Evolutionary conservation across 441 rosid genomes (phyloP), one percentile per base, ranked within the genome.

Genomic region (Viola pubescens): DNA sequence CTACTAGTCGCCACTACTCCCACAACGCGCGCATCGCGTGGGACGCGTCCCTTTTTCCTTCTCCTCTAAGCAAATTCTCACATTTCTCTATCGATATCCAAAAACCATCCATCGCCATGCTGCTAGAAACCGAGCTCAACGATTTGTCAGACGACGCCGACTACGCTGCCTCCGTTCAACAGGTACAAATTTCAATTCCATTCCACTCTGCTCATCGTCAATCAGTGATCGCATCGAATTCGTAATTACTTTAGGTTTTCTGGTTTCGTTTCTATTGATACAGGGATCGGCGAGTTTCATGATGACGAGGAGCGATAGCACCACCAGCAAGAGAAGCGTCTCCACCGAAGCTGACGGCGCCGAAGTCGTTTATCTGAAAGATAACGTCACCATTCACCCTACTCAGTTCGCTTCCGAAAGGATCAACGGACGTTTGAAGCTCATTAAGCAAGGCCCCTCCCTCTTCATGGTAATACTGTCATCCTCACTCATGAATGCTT

Each of bases 131-230:
- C 8, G 99, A 90, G 63, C 78, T 81, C 54, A 82, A 82, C 57
- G 99, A 94, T 72, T 81, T 94, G 61, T 86, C 97, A 4, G 99
- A 94, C 79, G 99, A 94, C 77, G 87, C 97, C 52, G 97, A 94
- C 73, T 94, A 88, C 80, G 97, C 96, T 3, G 97, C 94, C 7
- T 90, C 99, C 39, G 73, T 77, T 48, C 89, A 77, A 37, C 92
- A 91, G 67, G 98, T 88, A 77, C 63, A 70, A 12, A 37, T 44
- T 56, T 57, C 45, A 52, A 60, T 66, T 56, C 38, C 58, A 6
- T 26, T 66, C 48, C 6, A 8, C 7, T 19, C 9, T 4, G 4
- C 38, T 9, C 37, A n/a, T 38, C 11, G 3, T 48, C 9, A 6
- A 11, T 1, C 4, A 10, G 3, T 11, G 39, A 5, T 11, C n/a